Evolutionary conservation across 352 stramenopile species (phyloP), one percentile per base, ranked within the genome.

Genomic region (Pythium monospermum): DNA sequence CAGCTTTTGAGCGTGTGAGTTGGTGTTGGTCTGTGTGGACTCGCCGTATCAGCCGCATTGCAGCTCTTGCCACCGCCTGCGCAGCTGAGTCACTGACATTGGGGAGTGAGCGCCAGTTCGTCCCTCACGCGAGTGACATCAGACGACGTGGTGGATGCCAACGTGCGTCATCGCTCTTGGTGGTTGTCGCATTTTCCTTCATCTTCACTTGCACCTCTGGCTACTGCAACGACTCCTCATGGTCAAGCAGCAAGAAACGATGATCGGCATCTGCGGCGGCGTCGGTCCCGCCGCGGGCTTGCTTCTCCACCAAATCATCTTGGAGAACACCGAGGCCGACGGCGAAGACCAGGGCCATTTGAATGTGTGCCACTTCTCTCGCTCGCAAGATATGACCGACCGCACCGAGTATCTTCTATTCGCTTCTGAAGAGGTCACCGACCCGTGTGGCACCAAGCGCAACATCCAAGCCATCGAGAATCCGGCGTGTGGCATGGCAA

Each of bases 341-440:
- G 79, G 79, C 36, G 52, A 65, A 31, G 79, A 91, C 56, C 72
- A 87, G 39, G 71, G 79, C 7, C 76, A 88, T 36, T 61, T 91
- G 38, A 71, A 73, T 32, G 73, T 91, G 33, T 73, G 61, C 53
- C 79, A 91, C 59, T 73, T 91, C 25, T 91, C 79, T 21, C 76
- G 79, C 27, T 86, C 76, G 38, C 66, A 85, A 22, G 76, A 91
- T 48, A 85, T 91, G 66, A 84, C 79, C 19, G 79, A 87, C 48
- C 74, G 79, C 44, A 81, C 75, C 35, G 69, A 81, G 68, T 86
- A 70, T 45, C 50, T 87, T 27, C 58, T 71, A 12, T 67, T 67
- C 56, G 33, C 55, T 8, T 49, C 41, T 3, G 49, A 55, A 18
- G 44, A 48, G 5, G 30, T 7, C 15, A 18, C 25, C 26, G 53